Evolutionary conservation across 169 alveolate species (phyloP), one percentile per base, ranked within the genome.

Genomic region (Plasmodium adleri): DNA sequence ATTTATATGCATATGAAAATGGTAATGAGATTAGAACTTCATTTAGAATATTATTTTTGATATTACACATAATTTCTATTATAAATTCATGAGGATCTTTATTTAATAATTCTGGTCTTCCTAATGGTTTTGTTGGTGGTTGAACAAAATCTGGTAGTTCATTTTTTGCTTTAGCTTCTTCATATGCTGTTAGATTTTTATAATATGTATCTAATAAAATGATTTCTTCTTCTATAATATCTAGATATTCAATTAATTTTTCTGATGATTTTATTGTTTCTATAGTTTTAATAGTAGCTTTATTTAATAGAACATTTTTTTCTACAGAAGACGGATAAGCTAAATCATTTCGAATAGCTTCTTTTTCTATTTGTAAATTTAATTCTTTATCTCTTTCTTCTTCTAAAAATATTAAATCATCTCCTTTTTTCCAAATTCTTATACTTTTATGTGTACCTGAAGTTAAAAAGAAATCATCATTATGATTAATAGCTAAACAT

Each of bases 371-470:
- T 76, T 94, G 97, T n/a, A 90, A 83, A 62, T 94, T 96, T 63
- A 93, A 85, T 75, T 95, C 97, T 87, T 93, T 94, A 64, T 95
- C 97, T 52, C 96, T 94, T 74, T 95, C 97, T 58, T 95, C 97
- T 72, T 93, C 92, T 50, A 86, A 91, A 47, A 95, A 78, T 66
- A 95, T 93, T 26, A 95, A 62, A 67, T 95, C 96, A 17, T 95
- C 97, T 58, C 92, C 90, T 64, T 92, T 91, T 28, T 50, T 62
- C 97, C 97, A 95, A 22, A 89, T 88, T 24, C 97, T 66, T 4
- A 95, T 94, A 13, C 96, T 93, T 71, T 94, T 73, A 75, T 93
- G 94, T 22, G 78, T 91, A 17, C 93, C 96, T 22, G 95, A 72
- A 9, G 92, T 74, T 24, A 88, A 15, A 72, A 94, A 94, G 68